Evolutionary conservation across 306 rosid genomes (phyloP).

Genomic region (Cucumis cinereus): DNA sequence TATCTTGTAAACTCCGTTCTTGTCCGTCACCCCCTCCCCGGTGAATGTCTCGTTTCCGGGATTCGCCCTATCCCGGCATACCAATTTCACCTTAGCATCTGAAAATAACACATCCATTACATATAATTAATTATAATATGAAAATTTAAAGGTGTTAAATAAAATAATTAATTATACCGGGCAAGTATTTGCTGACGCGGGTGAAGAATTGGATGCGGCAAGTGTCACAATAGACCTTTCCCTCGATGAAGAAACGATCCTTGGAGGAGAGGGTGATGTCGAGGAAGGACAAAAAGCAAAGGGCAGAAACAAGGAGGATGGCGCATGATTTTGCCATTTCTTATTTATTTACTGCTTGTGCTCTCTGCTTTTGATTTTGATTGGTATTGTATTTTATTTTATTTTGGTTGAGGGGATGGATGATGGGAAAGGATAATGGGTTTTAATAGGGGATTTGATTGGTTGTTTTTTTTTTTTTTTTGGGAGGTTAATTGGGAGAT

Average conservation of each 20-base stretch:
- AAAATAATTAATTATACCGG: conserved; percentile 12
- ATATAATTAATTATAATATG: too few relatives aligned
- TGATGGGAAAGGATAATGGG: background rate
- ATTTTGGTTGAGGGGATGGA: background rate
- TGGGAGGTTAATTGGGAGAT: background rate
- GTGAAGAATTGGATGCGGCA: conserved; percentile 63
- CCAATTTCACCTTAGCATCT: conserved; percentile 33
- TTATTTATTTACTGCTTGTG: background rate
- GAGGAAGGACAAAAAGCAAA: conserved; percentile 47
- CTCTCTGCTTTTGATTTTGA: background rate
- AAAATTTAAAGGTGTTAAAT: too few relatives aligned
- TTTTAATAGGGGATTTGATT: background rate
- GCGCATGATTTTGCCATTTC: conserved; percentile 38
- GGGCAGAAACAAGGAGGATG: conserved; percentile 28
- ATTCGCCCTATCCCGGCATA: conserved; percentile 30
- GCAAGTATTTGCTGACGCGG: conserved; percentile 17
- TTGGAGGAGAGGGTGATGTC: background rate
- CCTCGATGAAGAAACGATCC: conserved; percentile 28
- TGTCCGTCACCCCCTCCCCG: conserved; percentile 32
- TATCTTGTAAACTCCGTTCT: conserved; percentile 22
- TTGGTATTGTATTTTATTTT: background rate
- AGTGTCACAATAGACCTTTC: conserved; percentile 72
- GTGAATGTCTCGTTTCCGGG: conserved; percentile 21
- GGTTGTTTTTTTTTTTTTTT: background rate
- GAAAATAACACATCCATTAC: too few relatives aligned